Conservation (phyloP, 257 asterid species). For the Rehmannia glutinosa region DNA sequence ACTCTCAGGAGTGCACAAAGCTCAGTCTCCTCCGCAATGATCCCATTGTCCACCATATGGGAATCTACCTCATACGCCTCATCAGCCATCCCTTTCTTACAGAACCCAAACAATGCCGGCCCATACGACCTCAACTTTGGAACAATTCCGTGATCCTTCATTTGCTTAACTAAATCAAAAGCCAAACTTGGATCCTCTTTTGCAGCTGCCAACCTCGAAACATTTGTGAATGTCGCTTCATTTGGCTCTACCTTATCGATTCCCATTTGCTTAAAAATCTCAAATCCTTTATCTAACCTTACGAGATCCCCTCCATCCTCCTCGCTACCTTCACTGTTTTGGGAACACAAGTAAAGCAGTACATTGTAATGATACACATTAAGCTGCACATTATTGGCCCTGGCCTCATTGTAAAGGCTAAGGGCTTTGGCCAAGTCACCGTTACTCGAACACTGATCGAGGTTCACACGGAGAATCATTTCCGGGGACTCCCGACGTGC, state of each 20-base stretch:
- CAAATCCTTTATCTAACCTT: slow-evolving; percentile 65
- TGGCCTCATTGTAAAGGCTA: slow-evolving; percentile 77
- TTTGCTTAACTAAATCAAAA: slow-evolving; percentile 67
- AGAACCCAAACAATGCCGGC: slow-evolving; percentile 82
- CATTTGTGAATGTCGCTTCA: slow-evolving; percentile 89
- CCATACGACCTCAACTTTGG: slow-evolving; percentile 91
- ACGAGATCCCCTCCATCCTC: slow-evolving; percentile 21
- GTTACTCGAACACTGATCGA: slow-evolving; percentile 54
- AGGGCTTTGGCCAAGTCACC: slow-evolving; percentile 65
- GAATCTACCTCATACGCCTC: slow-evolving; percentile 80
- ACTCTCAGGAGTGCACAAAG: slow-evolving; percentile 67
- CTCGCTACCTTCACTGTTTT: slow-evolving; percentile 19
- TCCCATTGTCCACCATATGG: slow-evolving; percentile 72
- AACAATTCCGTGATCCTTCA: slow-evolving; percentile 57
- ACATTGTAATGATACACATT: slow-evolving; percentile 65
- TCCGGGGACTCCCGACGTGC: slow-evolving; percentile 54
- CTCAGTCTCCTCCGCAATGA: slow-evolving; percentile 78
- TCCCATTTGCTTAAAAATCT: slow-evolving; percentile 71
- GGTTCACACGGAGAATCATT: slow-evolving; percentile 45
- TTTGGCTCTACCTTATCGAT: slow-evolving; percentile 61
- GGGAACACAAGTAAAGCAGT: slow-evolving; percentile 71
- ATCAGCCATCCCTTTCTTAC: slow-evolving; percentile 61
- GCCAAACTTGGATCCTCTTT: slow-evolving; percentile 84
- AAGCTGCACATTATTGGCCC: slow-evolving; percentile 38
- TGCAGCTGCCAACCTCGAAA: slow-evolving; percentile 85